A percentile compares a stretch with the other conserved stretches of the same genome.
Evolutionary conservation across 306 rosid species (phyloP).

Genomic region (Trichosanthes cucumerina): DNA sequence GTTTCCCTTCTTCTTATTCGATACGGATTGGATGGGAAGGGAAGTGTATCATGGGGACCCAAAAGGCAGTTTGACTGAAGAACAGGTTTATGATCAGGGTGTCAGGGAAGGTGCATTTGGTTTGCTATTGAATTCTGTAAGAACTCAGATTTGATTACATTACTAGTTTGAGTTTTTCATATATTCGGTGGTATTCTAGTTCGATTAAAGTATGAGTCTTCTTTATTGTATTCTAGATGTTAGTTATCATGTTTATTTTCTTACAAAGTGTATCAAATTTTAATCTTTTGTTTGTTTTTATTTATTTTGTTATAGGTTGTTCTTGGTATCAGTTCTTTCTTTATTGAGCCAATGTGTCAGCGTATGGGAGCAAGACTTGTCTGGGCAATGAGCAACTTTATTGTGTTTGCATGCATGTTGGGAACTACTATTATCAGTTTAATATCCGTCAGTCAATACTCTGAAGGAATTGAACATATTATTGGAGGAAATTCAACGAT

Average conservation of each 20-base stretch:
- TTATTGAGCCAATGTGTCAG: conserved; percentile 92
- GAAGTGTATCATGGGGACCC: conserved; percentile 99
- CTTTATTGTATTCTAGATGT: not conserved
- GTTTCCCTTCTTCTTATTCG: conserved; percentile 96
- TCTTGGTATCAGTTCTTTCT: conserved; percentile 86
- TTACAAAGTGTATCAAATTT: conserved; percentile 6
- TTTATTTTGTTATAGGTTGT: conserved; percentile 48
- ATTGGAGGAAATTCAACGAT: conserved; percentile 63
- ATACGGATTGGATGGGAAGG: conserved; percentile 99
- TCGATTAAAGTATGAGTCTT: not conserved
- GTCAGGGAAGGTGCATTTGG: conserved; percentile 99
- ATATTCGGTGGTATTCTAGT: not conserved
- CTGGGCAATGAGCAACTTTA: conserved; percentile 94
- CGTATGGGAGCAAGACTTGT: conserved; percentile 80
- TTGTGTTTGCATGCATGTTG: conserved; percentile 90
- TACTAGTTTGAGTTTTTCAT: conserved; percentile 5
- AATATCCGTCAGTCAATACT: conserved; percentile 43
- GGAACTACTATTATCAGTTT: conserved; percentile 81
- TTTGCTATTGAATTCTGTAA: conserved; percentile 99
- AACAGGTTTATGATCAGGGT: conserved; percentile 64
- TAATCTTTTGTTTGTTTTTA: conserved; percentile 7
- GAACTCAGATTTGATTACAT: conserved; percentile 47
- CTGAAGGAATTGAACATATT: conserved; percentile 56
- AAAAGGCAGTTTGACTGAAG: conserved; percentile 48
- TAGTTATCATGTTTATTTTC: not conserved